Percentiles rank a stretch among this genome's conserved stretches.
Evolutionary conservation across 2,329 filamentous ascomycete genomes (phyloP).

Genomic region (Pseudogymnoascus sp.): DNA sequence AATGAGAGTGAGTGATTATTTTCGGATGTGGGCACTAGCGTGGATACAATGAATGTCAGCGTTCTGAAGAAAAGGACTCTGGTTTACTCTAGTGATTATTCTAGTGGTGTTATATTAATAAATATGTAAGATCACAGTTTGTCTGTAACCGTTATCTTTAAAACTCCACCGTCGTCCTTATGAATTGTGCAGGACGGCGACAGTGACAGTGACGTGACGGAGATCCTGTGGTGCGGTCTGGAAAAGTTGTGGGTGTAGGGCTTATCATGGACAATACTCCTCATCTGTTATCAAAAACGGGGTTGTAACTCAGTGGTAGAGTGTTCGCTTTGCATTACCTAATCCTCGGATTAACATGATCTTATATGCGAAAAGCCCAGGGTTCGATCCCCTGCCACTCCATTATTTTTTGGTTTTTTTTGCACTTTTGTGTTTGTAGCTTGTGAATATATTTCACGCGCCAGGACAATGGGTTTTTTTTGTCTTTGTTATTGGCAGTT

Average conservation of each 20-base stretch:
- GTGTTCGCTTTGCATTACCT: slow-evolving; percentile 11
- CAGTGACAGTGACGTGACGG: too few species aligned
- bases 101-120: background rate
- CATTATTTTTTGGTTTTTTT: background rate
- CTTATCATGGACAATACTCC: background rate
- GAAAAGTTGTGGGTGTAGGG: too few species aligned
- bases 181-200: too few species aligned
- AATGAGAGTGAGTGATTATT: background rate
- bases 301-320: slow-evolving; percentile 11
- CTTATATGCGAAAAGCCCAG: slow-evolving; percentile 11
- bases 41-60: background rate
- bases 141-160: background rate
- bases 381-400: slow-evolving; percentile 11
- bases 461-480: background rate
- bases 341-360: slow-evolving; percentile 8
- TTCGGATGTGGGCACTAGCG: background rate
- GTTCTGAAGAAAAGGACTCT: background rate
- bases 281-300: background rate
- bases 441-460: background rate
- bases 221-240: too few species aligned
- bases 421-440: background rate
- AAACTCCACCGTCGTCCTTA: too few species aligned
- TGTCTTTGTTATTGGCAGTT: background rate
- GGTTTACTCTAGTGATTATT: background rate
- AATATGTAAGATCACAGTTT: background rate